Conservation (phyloP, 2,329 filamentous ascomycete genomes). For the Colletotrichum simmondsii region DNA sequence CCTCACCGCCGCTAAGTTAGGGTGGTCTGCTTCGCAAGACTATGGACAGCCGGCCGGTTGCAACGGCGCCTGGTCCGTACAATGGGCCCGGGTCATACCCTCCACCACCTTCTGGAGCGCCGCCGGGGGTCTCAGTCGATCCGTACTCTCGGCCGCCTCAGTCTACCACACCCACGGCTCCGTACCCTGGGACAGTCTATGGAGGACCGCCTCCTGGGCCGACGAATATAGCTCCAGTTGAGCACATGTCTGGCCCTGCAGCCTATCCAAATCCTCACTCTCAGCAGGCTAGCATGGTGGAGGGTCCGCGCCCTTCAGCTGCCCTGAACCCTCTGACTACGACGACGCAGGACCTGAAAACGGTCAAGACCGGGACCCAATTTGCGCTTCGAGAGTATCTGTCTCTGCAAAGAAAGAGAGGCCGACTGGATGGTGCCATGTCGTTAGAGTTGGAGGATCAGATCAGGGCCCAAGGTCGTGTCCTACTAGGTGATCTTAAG, state of each 20-base stretch:
- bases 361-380: slow-evolving; percentile 48
- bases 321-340: slow-evolving; percentile 32
- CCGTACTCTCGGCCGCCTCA: slow-evolving; percentile 8
- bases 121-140: neutral
- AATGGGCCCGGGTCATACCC: slow-evolving; percentile 21
- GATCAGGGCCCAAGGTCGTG: slow-evolving; percentile 53
- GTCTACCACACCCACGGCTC: neutral
- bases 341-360: slow-evolving; percentile 42
- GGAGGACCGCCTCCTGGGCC: slow-evolving; percentile 13
- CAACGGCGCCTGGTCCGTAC: slow-evolving; percentile 8
- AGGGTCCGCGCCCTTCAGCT: slow-evolving; percentile 18
- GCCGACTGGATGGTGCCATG: slow-evolving; percentile 41
- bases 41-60: slow-evolving; percentile 20
- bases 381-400: slow-evolving; percentile 50
- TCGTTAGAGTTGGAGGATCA: slow-evolving; percentile 53
- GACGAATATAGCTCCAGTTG: slow-evolving; percentile 6
- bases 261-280: slow-evolving; percentile 18
- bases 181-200: slow-evolving; percentile 6
- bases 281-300: slow-evolving; percentile 15
- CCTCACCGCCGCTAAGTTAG: slow-evolving; percentile 20
- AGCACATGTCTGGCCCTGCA: slow-evolving; percentile 27
- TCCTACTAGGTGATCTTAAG: slow-evolving; percentile 57
- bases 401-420: slow-evolving; percentile 44
- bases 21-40: neutral
- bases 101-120: slow-evolving; percentile 3